phyloP scores from a whole-genome alignment of 2,329 filamentous ascomycete species.

The Colletotrichum spaethianum region DNA sequence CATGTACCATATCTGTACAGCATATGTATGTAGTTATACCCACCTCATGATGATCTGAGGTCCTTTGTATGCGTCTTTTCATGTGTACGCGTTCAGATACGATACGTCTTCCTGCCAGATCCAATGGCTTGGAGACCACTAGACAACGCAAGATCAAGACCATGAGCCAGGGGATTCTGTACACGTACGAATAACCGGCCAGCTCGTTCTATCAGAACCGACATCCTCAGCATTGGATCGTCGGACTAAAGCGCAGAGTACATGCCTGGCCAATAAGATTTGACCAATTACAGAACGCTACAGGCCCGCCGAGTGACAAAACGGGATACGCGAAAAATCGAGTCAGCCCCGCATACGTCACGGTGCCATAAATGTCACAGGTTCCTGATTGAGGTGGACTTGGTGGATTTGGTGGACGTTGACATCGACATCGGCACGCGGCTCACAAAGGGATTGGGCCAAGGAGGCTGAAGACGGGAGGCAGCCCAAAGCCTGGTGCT shows the following conservation, averaged over 20 bases:
- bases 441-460: slow-evolving; percentile 8
- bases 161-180: slow-evolving; percentile 25
- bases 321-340: slow-evolving; percentile 1
- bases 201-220: slow-evolving; percentile 76
- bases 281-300: slow-evolving; percentile 15
- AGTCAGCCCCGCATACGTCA: slow-evolving; percentile 40
- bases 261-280: slow-evolving; percentile 53
- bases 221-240: slow-evolving; percentile 70
- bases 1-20: slow-evolving; percentile 35
- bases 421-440: slow-evolving; percentile 6
- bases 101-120: slow-evolving; percentile 72
- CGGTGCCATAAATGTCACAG: slow-evolving; percentile 14
- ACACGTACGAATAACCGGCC: slow-evolving; percentile 39
- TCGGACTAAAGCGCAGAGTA: slow-evolving; percentile 77
- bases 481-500: slow-evolving; percentile 26
- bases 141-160: slow-evolving; percentile 71
- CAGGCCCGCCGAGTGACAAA: slow-evolving; percentile 8
- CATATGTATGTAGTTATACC: slow-evolving; percentile 40
- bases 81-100: slow-evolving; percentile 70
- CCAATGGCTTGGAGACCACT: slow-evolving; percentile 72
- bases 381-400: not conserved
- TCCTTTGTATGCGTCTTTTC: not conserved
- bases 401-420: not conserved
- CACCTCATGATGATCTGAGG: slow-evolving; percentile 29
- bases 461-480: slow-evolving; percentile 21